These are phyloP conservation scores for Fusarium sp. DNA, from an alignment of 2,329 filamentous ascomycete species.

Conservation along the genomic window DNA sequence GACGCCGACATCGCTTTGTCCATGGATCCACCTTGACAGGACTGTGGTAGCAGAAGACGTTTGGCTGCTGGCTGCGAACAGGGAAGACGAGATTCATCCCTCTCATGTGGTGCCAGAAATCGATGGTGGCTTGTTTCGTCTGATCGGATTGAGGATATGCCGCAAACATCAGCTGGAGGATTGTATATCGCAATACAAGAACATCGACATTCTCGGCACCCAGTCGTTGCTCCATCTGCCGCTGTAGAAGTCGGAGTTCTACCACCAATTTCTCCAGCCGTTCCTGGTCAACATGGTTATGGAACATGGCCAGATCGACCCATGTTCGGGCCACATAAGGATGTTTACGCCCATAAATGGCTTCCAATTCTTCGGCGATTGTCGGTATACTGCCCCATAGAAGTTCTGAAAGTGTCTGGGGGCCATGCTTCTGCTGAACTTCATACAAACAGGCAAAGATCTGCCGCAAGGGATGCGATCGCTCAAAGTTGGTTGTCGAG, in stretches of 20 bases:
- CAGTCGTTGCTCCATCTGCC: conserved; percentile 52
- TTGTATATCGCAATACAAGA: conserved; percentile 55
- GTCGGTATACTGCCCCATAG: conserved; percentile 56
- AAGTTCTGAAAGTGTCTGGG: conserved; percentile 57
- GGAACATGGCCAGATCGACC: conserved; percentile 57
- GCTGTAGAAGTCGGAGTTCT: conserved; percentile 53
- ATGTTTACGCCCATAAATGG: conserved; percentile 57
- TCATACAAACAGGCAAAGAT: conserved; percentile 59
- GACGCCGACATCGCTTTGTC: conserved; percentile 57
- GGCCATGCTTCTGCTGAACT: conserved; percentile 59
- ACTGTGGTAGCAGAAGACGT: conserved; percentile 58
- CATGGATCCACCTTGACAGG: conserved; percentile 58
- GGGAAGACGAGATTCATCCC: conserved; percentile 52
- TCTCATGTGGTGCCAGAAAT: conserved; percentile 54
- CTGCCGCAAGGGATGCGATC: conserved; percentile 56
- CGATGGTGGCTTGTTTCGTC: conserved; percentile 52
- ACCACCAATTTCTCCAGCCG: conserved; percentile 53
- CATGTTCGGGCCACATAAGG: conserved; percentile 58
- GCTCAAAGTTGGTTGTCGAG: conserved; percentile 57
- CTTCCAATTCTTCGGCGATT: conserved; percentile 58
- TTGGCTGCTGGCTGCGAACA: conserved; percentile 53
- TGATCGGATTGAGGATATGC: conserved; percentile 50
- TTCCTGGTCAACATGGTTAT: conserved; percentile 53
- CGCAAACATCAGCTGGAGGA: conserved; percentile 55
- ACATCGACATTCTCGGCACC: conserved; percentile 52